These are phyloP conservation scores for Candida suzukii DNA, from an alignment of 805 yeast genomes.

Conservation along the genomic window DNA sequence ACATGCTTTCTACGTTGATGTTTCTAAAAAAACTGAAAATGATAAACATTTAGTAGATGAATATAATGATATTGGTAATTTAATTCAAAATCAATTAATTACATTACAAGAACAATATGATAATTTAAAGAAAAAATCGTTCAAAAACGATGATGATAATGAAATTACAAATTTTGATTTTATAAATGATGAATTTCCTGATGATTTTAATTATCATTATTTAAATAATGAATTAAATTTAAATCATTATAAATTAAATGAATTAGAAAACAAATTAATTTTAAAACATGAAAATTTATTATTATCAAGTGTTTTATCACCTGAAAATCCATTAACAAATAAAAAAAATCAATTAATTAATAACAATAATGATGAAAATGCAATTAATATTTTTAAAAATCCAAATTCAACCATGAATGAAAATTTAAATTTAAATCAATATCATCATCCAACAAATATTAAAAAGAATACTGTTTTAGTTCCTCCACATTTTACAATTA, in stretches of 20 bases:
- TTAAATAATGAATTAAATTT: neutral
- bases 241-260: neutral
- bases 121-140: neutral
- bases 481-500: slow-evolving; percentile 18
- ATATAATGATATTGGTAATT: neutral
- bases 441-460: neutral
- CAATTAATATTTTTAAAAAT: slow-evolving; percentile 1
- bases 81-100: neutral
- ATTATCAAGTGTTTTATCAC: neutral
- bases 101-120: neutral
- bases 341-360: neutral
- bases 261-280: neutral
- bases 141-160: neutral
- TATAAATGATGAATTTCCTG: neutral
- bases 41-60: neutral
- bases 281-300: neutral
- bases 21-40: neutral
- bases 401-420: too few relatives aligned
- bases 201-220: neutral
- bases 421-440: neutral
- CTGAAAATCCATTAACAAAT: neutral
- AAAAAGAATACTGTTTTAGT: slow-evolving; percentile 5
- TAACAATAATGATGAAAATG: neutral
- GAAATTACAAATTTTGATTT: neutral
- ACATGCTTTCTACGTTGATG: slow-evolving; percentile 1